Conservation (phyloP, 345 rosid genomes). For the Populus davidiana region DNA sequence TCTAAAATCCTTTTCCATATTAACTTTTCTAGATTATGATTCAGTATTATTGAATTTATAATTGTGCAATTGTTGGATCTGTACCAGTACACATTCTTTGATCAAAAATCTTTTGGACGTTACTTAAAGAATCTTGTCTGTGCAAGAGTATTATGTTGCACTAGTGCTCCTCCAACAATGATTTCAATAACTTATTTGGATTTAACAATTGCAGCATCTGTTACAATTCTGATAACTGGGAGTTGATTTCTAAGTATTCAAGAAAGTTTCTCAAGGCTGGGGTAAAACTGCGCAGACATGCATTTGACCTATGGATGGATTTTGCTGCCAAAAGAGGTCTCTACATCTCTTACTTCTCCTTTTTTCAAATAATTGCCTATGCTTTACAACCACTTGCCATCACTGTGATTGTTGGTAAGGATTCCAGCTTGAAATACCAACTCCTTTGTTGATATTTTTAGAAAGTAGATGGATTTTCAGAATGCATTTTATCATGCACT, state of each 20-base stretch:
- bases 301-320: constrained; percentile 82
- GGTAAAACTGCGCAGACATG: constrained; percentile 56
- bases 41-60: background rate
- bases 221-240: constrained; percentile 56
- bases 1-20: background rate
- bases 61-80: background rate
- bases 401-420: background rate
- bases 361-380: constrained; percentile 7
- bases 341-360: constrained; percentile 1
- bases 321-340: constrained; percentile 73
- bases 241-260: constrained; percentile 55
- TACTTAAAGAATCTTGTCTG: background rate
- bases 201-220: constrained; percentile 62
- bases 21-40: background rate
- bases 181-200: constrained; percentile 8
- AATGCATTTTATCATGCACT: background rate
- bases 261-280: constrained; percentile 63
- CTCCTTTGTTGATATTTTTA: background rate
- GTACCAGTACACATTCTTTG: background rate
- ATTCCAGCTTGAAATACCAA: background rate
- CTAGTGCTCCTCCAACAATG: constrained; percentile 5
- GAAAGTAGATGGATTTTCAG: background rate
- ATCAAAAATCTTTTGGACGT: background rate
- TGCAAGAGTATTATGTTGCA: background rate
- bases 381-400: background rate